These are phyloP conservation scores for Hypericum perforatum DNA, from an alignment of 345 rosid genomes.

Conservation along the genomic window DNA sequence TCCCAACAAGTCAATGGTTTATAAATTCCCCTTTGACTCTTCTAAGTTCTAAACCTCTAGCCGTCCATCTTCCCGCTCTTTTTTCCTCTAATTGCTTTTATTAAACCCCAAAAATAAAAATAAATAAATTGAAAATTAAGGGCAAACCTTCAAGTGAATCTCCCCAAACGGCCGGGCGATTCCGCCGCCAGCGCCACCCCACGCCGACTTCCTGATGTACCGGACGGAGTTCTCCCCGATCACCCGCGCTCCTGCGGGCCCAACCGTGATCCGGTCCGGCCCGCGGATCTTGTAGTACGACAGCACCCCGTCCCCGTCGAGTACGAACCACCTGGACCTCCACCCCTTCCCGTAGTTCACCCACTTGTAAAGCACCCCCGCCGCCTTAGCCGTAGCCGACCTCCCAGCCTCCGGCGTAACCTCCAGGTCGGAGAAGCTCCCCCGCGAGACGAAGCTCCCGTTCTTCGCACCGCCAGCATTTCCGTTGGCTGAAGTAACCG, in stretches of 20 bases:
- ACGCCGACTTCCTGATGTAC: slow-evolving; percentile 64
- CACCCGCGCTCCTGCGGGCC: slow-evolving; percentile 57
- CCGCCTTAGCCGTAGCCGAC: slow-evolving; percentile 40
- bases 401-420: slow-evolving; percentile 20
- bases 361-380: slow-evolving; percentile 92
- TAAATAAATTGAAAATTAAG: too few species aligned
- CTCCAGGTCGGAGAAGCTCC: too few species aligned
- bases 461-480: slow-evolving; percentile 10
- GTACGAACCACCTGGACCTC: slow-evolving; percentile 83
- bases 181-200: slow-evolving; percentile 16
- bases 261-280: slow-evolving; percentile 71
- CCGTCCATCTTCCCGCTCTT: too few species aligned
- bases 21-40: too few species aligned
- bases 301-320: slow-evolving; percentile 61
- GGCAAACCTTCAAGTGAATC: slow-evolving; percentile 78
- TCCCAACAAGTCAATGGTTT: too few species aligned
- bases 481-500: slow-evolving; percentile 2
- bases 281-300: slow-evolving; percentile 93
- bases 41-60: too few species aligned
- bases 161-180: slow-evolving; percentile 66
- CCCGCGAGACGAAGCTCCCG: too few species aligned
- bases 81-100: too few species aligned
- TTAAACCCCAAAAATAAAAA: too few species aligned
- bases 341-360: slow-evolving; percentile 95
- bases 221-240: slow-evolving; percentile 81